phyloP scores from a whole-genome alignment of 2,329 filamentous ascomycete genomes.

The Westerdykella sp. region DNA sequence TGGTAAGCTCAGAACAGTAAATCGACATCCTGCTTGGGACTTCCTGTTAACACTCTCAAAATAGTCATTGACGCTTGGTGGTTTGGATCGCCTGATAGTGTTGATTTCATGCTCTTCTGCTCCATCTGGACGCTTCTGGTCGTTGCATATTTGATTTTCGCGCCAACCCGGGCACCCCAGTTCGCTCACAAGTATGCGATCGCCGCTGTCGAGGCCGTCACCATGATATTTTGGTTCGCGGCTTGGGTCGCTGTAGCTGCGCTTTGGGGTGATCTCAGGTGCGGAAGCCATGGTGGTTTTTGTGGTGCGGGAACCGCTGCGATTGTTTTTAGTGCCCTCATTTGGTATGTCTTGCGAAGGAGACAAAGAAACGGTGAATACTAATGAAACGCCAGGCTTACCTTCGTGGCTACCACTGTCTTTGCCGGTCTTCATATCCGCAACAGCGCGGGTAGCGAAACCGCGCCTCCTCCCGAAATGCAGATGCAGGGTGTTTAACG shows the following conservation, averaged over 20 bases:
- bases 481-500: conserved; percentile 34
- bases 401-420: conserved; percentile 47
- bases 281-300: conserved; percentile 39
- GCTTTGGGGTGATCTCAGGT: conserved; percentile 52
- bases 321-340: conserved; percentile 62
- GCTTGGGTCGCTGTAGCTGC: conserved; percentile 73
- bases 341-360: conserved; percentile 50
- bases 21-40: not conserved
- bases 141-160: conserved; percentile 64
- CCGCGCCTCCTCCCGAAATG: conserved; percentile 31
- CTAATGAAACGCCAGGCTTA: conserved; percentile 41
- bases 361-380: conserved; percentile 6
- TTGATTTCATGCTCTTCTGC: conserved; percentile 77
- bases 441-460: conserved; percentile 32
- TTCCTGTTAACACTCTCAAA: not conserved
- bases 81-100: conserved; percentile 47
- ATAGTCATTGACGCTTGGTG: conserved; percentile 47
- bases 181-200: conserved; percentile 63
- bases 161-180: conserved; percentile 54
- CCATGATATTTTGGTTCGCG: conserved; percentile 87
- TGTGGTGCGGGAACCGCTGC: conserved; percentile 59
- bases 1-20: conserved; percentile 45
- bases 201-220: conserved; percentile 63
- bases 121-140: conserved; percentile 66
- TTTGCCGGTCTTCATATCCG: conserved; percentile 46